Base-by-base conservation (phyloP, 108 stramenopile genomes). In the Fragilaria radians region DNA sequence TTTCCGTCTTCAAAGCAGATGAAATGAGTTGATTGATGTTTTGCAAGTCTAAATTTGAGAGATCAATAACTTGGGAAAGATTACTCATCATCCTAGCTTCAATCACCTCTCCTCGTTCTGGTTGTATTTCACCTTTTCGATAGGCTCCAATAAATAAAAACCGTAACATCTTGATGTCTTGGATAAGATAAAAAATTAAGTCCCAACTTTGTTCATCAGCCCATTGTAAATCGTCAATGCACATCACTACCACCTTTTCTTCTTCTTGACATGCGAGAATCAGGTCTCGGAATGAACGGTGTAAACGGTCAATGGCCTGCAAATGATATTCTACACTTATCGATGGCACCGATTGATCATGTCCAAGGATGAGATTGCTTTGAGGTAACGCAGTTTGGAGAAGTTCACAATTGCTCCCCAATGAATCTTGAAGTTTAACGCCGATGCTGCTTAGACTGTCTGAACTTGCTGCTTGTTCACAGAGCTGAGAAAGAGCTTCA, bases 21-120 rank as follows among this genome's bases (percentile, higher is more conserved):
- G 54, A 24, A 5, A 55, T 28, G 7, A 55, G 26, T 5, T 28
- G n/a, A 55, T 55, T 55, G 27, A 55, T n/a, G n/a, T 28, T 25
- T 4, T 55, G 5, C 5, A 55, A 24, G 29, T 55, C 26, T 24
- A 55, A 28, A 28, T 55, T 55, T 4, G 5, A 3, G 28, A 55
- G 27, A n/a, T 55, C 27, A 28, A 55, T 28, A 14, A 28, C 14
- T 4, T 55, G 28, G 4, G 5, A 23, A 14, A 24, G 22, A 28
- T 5, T n/a, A 9, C 14, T 5, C 26, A 7, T n/a, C 29, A 19
- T 7, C 5, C 9, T n/a, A n/a, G n/a, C n/a, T n/a, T 7, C 5
- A 24, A 23, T 23, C 5, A 18, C 7, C 23, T 7, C 5, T 19
- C n/a, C 28, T 28, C n/a, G 26, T n/a, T n/a, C n/a, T n/a, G 54